Conservation (phyloP, 2,329 filamentous ascomycete species). For the Colletotrichum paranaense region DNA sequence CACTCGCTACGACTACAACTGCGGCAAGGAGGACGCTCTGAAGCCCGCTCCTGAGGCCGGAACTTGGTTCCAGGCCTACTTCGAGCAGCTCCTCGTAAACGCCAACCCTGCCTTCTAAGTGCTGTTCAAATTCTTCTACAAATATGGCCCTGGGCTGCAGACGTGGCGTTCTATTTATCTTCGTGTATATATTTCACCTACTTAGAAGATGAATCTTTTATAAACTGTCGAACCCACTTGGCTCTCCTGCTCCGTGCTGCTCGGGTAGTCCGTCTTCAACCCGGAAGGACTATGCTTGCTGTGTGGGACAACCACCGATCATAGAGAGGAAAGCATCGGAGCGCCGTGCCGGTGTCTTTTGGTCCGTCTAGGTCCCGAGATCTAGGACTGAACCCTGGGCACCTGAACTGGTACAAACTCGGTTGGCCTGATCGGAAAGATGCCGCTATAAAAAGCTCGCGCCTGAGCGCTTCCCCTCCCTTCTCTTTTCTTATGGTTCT, state of each 20-base stretch:
- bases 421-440: neutral
- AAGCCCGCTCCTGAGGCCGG: slow-evolving; percentile 77
- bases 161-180: neutral
- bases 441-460: neutral
- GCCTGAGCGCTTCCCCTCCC: neutral
- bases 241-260: neutral
- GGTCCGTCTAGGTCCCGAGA: neutral
- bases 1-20: slow-evolving; percentile 64
- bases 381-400: neutral
- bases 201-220: neutral
- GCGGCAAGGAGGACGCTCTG: slow-evolving; percentile 65
- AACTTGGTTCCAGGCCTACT: slow-evolving; percentile 73
- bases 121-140: neutral
- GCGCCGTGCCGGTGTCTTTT: neutral
- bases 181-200: slow-evolving; percentile 5
- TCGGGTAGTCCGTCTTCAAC: neutral
- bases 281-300: neutral
- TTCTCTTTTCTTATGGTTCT: neutral
- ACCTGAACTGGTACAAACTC: neutral
- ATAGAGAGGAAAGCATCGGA: neutral
- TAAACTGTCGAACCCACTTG: neutral
- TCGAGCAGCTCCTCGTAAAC: slow-evolving; percentile 66
- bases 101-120: slow-evolving; percentile 62
- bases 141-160: neutral
- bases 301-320: too few relatives aligned